Base-by-base conservation (phyloP, 768 basidiomycete genomes). In the Rickenella mellea region DNA sequence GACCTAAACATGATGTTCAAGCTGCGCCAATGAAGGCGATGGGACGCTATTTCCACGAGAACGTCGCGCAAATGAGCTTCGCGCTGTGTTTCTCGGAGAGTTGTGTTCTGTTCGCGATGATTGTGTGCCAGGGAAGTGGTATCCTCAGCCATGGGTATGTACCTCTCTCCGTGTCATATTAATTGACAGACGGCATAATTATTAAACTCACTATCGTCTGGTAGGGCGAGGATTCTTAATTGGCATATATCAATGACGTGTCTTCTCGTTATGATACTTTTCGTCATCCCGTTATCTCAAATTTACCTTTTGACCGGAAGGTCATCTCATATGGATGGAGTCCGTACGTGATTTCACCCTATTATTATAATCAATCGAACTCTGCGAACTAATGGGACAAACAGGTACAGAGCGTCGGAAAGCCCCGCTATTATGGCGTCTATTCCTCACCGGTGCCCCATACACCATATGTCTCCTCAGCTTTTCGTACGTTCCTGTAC, bases 51-150 rank as follows among this genome's bases (percentile, higher is more conserved):
- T 59, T 73, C 32, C 82, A 86, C 48, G 75, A 79, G 0, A 55
- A 58, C 3, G 53, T 85, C 1, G 69, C 86, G 0, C 64, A 79
- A 31, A 65, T 62, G 1, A 56, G 78, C 6, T 89, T 91, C 51
- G 72, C 83, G 0, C 59, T 76, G 25, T 80, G 78, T 51, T 85
- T 89, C 56, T 72, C 81, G 1, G 88, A 89, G 60, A 76, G 79
- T 40, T 80, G 78, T 47, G 72, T 75, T 51, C 62, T 90, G 45
- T 89, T 89, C 51, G 48, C 76, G 10, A 65, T 90, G 43, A 64
- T 90, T 5, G 73, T 89, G 59, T 69, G 74, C n/a, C 87, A 91
- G 60, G 81, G 71, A 2, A 40, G 76, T 36, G 64, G 69, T 29
- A 31, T 78, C 1, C 65, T 88, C 27, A 63, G 71, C 27, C 77